Base-by-base conservation (phyloP, 169 alveolate genomes). In the Eimeria acervulina region DNA sequence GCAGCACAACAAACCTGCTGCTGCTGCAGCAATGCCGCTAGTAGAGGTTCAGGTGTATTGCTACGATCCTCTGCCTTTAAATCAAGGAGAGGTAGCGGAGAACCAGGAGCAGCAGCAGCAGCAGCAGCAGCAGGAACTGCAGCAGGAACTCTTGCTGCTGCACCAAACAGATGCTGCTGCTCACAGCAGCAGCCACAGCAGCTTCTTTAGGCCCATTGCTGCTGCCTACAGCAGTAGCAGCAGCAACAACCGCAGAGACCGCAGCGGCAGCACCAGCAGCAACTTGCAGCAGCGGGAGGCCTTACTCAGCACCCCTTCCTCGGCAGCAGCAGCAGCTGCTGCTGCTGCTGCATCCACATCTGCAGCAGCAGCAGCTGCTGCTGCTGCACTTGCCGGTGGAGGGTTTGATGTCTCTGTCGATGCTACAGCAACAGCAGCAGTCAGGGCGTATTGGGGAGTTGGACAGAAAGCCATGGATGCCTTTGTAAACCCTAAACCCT, bases 161-260 rank as follows among this genome's bases (percentile, higher is more conserved):
- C 36, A 66, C 2, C 78, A 31, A 66, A 31, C 28, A 1, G 40
- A n/a, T 21, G 13, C 78, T 12, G 26, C 78, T 13, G 78, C 31
- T 26, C 78, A 66, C 2, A 66, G 40, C 28, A 66, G 78, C 78
- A 66, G 78, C 78, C 28, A 31, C 78, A 66, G 26, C 78, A 66
- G 78, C 78, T 26, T 26, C 78, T n/a, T 66, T 1, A 66, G 78
- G 1, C 28, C 36, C 13, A n/a, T 66, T 66, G 78, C 26, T 66
- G 78, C 36, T n/a, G 78, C 78, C 78, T 66, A 31, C 78, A n/a
- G 78, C 78, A 66, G 78, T 21, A 2, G 78, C 78, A 66, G 78
- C 78, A 66, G 78, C 78, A 66, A 26, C 78, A 66, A 26, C 59
- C 78, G 78, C 28, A 31, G 78, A 31, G 40, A 31, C 31, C 28